A percentile compares a stretch with the other conserved stretches of the same genome.
Conservation (phyloP, 1,139 yeast genomes). For the Candida mesenterica region DNA sequence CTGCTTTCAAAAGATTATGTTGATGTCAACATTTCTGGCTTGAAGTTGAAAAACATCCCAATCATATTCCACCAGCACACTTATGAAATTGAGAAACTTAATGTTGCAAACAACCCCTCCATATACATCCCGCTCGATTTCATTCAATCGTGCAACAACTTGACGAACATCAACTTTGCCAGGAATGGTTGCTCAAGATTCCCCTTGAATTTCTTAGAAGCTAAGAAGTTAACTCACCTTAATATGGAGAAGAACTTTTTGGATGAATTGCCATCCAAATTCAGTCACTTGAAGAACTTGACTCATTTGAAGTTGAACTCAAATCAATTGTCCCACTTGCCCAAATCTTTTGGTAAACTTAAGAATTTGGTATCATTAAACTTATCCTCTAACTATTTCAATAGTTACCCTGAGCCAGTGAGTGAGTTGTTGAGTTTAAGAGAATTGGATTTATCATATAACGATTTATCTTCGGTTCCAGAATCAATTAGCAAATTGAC, state of each 20-base stretch:
- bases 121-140: constrained; percentile 82
- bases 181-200: constrained; percentile 72
- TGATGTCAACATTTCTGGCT: constrained; percentile 70
- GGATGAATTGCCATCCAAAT: constrained; percentile 57
- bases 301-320: constrained; percentile 63
- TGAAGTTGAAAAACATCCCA: constrained; percentile 82
- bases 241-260: constrained; percentile 80
- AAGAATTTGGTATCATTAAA: constrained; percentile 60
- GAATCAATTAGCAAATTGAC: constrained; percentile 57
- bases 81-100: constrained; percentile 75
- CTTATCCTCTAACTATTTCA: constrained; percentile 77
- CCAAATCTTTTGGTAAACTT: constrained; percentile 58
- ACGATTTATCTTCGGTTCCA: constrained; percentile 63
- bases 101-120: constrained; percentile 86
- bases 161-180: constrained; percentile 65
- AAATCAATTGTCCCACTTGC: constrained; percentile 68
- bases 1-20: constrained; percentile 64
- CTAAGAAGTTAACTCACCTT: constrained; percentile 63
- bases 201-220: constrained; percentile 71
- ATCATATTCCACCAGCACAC: constrained; percentile 80
- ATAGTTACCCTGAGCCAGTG: constrained; percentile 66
- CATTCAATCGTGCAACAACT: constrained; percentile 75
- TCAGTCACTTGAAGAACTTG: constrained; percentile 53
- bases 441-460: constrained; percentile 81
- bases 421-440: constrained; percentile 57